These are phyloP conservation scores for Penicillium chermesinum DNA, from an alignment of 495 filamentous ascomycete genomes.

Conservation along the genomic window DNA sequence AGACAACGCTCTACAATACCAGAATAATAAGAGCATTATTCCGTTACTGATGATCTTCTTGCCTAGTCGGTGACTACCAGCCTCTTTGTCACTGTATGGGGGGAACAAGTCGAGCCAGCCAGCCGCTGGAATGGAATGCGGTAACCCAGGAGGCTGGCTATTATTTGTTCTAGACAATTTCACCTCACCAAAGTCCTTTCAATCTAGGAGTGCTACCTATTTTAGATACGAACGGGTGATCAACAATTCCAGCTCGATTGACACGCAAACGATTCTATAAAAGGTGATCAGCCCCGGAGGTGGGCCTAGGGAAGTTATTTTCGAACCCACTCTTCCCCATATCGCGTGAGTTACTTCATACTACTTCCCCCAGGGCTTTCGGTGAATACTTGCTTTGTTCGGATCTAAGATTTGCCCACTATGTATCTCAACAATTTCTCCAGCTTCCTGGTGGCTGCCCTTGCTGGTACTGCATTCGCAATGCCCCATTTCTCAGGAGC, in stretches of 20 bases:
- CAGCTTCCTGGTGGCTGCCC: conserved; percentile 14
- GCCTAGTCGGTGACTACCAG: too few relatives aligned
- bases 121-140: conserved; percentile 16
- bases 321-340: not conserved
- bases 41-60: too few relatives aligned
- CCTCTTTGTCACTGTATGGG: too few relatives aligned
- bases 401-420: conserved; percentile 1
- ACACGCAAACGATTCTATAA: conserved; percentile 4
- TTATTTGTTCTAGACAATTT: not conserved
- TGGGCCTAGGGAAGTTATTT: not conserved
- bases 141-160: conserved; percentile 7
- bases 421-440: conserved; percentile 24
- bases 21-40: too few relatives aligned
- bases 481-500: conserved; percentile 18
- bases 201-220: not conserved
- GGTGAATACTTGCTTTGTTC: not conserved
- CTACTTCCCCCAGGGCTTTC: too few relatives aligned
- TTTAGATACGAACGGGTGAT: not conserved
- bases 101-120: conserved; percentile 3
- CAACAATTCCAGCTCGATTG: not conserved
- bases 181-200: not conserved
- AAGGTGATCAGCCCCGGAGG: conserved; percentile 6
- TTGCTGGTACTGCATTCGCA: conserved; percentile 19
- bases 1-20: too few relatives aligned
- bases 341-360: not conserved